Evolutionary conservation across 1,284 basidiomycete species (phyloP).

Genomic region (Neolentinus lepideus): DNA sequence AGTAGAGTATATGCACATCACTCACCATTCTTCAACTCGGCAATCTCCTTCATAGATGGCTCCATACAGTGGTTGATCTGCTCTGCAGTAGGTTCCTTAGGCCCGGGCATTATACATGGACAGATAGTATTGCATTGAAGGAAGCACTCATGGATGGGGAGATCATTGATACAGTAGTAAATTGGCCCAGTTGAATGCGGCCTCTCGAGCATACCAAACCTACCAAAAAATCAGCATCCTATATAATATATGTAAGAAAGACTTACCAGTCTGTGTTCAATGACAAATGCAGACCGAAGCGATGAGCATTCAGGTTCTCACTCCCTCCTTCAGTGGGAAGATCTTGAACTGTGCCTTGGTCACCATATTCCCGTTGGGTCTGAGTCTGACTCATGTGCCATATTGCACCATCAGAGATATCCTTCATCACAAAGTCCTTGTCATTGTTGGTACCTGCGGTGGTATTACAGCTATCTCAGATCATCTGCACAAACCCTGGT

Average conservation of each 20-base stretch:
- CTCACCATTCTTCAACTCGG: neutral
- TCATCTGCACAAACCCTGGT: constrained; percentile 7
- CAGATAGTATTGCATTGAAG: constrained; percentile 14
- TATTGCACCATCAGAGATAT: constrained; percentile 15
- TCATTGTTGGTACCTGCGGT: constrained; percentile 10
- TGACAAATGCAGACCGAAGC: constrained; percentile 16
- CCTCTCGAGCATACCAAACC: constrained; percentile 17
- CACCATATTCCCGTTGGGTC: neutral
- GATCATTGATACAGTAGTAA: constrained; percentile 20
- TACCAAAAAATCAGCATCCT: constrained; percentile 6
- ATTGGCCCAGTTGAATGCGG: constrained; percentile 21
- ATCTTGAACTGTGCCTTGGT: neutral
- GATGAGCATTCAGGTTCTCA: neutral
- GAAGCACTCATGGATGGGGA: constrained; percentile 2
- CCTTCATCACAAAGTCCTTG: constrained; percentile 17
- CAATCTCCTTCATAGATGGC: constrained; percentile 7
- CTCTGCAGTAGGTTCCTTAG: constrained; percentile 13
- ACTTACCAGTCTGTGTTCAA: constrained; percentile 22
- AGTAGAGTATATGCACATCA: neutral
- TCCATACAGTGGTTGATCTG: constrained; percentile 14
- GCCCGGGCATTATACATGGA: constrained; percentile 4
- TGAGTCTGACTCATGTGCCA: constrained; percentile 11
- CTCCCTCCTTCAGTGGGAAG: neutral
- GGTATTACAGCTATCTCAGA: constrained; percentile 5
- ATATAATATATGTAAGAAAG: neutral